Base-by-base conservation (phyloP, 1,284 basidiomycete genomes). In the Papiliotrema flavescens region DNA sequence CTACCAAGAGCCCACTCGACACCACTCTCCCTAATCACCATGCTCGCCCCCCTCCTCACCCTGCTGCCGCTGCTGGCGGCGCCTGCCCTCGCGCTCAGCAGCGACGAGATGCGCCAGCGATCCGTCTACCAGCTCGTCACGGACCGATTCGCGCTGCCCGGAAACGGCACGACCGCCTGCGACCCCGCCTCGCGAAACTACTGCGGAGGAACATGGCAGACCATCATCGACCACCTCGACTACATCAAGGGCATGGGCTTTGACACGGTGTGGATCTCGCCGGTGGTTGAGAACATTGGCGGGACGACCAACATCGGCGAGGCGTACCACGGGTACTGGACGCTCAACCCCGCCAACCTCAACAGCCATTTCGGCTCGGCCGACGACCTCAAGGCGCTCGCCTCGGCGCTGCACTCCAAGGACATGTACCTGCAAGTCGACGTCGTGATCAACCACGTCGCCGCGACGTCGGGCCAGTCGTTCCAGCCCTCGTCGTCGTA, bases 391-490 rank as follows among this genome's bases (percentile, higher is more conserved):
- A 70, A 74, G 49, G 66, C 67, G 22, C 73, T 81, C n/a, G 63
- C 73, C 4, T 51, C 64, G 17, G 77, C 76, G 1, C 59, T 80
- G 15, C 79, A 81, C 52, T 53, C 59, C 4, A 68, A 75, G 24
- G 74, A 70, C 37, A 81, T 81, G 79, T 78, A 77, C 62, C 63
- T 81, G 51, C 79, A 80, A 78, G 74, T 81, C 7, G 79, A 80
- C 55, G 74, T 80, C 32, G 74, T 74, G 40, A 48, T 69, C 48
- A 69, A 69, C 47, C 65, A 69, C 54, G 63, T 69, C 44, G 66
- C 63, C 13, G 61, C 66, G 22, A 68, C 64, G 6, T 55, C 60
- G 3, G 34, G 47, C 19, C 50, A 54, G 1, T 51, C 41, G 3
- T 66, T 67, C 52, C 47, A 37, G 11, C 56, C 64, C 40, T 42